Percentiles rank a stretch among this genome's conserved stretches.
phyloP scores from a whole-genome alignment of 306 rosid species.

The Gastrolobium villosum region DNA sequence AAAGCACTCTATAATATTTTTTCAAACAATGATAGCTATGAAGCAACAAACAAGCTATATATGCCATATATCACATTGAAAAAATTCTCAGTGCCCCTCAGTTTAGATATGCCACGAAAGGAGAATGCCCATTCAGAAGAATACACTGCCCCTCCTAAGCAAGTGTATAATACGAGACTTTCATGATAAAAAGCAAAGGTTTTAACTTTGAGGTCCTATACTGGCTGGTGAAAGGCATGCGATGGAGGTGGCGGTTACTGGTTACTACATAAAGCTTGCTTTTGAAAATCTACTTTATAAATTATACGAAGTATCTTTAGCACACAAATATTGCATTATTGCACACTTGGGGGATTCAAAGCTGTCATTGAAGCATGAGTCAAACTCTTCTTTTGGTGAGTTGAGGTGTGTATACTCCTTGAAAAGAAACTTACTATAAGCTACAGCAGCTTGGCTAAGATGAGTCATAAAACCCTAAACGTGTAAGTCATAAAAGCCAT shows the following conservation, averaged over 20 bases:
- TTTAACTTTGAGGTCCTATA: constrained; percentile 5
- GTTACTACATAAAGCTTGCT: constrained; percentile 19
- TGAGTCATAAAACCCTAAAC: background rate
- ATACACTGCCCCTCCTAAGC: background rate
- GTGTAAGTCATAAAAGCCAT: constrained; percentile 33
- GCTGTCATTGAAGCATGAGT: constrained; percentile 20
- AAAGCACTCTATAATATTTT: background rate
- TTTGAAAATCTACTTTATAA: background rate
- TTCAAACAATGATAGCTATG: constrained; percentile 22
- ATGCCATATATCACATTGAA: background rate
- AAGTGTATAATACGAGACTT: constrained; percentile 9
- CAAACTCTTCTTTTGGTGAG: constrained; percentile 30
- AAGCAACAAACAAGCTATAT: constrained; percentile 8
- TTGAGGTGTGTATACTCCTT: constrained; percentile 27
- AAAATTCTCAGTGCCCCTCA: constrained; percentile 18
- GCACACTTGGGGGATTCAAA: constrained; percentile 31
- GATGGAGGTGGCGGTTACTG: constrained; percentile 10
- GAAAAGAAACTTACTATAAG: constrained; percentile 45
- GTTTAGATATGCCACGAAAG: constrained; percentile 5
- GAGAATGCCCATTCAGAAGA: constrained; percentile 4
- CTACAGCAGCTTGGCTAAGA: background rate
- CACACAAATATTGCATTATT: constrained; percentile 32
- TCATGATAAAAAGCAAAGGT: constrained; percentile 17
- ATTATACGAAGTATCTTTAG: constrained; percentile 15
- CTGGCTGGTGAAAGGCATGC: constrained; percentile 22